A percentile compares a stretch with the other conserved stretches of the same genome.
Conservation (phyloP, 345 rosid genomes). For the Dipteronia dyeriana region DNA sequence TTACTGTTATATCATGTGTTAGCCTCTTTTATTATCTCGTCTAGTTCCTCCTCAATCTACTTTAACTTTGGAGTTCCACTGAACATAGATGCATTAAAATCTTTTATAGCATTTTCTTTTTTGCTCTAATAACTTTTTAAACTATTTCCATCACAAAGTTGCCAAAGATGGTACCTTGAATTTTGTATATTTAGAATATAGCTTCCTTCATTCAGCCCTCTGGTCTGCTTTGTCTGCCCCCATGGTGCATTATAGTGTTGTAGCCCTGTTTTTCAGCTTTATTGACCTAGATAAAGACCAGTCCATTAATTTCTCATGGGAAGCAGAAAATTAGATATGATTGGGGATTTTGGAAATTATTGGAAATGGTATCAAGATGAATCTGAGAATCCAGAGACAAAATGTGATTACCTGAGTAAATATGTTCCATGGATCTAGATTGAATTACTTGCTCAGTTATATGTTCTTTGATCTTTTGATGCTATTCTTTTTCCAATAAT, state of each 20-base stretch:
- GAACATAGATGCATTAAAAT: background rate
- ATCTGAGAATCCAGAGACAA: background rate
- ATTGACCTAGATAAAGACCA: background rate
- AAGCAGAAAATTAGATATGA: conserved; percentile 2
- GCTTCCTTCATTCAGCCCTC: background rate
- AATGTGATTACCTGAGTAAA: background rate
- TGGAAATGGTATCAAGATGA: background rate
- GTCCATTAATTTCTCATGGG: background rate
- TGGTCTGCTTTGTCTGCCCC: background rate
- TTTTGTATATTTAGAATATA: background rate
- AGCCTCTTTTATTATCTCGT: background rate
- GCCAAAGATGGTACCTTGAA: background rate
- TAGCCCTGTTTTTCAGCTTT: background rate
- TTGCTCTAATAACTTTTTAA: background rate
- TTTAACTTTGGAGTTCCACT: background rate
- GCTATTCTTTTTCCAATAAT: background rate
- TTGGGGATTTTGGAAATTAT: background rate
- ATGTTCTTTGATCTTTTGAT: background rate
- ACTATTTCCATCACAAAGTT: background rate
- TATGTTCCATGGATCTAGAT: background rate
- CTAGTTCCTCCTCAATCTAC: background rate
- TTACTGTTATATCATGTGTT: background rate
- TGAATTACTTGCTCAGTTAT: background rate
- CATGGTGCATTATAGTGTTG: background rate
- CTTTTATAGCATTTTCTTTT: background rate